These are phyloP conservation scores for Amaranthus tricolor DNA, from an alignment of 179 eudicot genomes.

Conservation along the genomic window DNA sequence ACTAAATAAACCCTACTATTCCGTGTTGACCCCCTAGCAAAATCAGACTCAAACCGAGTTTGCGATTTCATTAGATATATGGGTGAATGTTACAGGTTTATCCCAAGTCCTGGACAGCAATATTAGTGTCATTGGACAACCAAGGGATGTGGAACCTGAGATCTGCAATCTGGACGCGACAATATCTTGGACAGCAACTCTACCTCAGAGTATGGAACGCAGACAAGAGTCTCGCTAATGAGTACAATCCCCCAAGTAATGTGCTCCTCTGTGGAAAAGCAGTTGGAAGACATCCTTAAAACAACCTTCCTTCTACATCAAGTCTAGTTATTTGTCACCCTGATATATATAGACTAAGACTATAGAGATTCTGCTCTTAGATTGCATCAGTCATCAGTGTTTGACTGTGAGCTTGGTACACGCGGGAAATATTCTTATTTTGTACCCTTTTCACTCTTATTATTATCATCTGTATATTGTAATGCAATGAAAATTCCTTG, in stretches of 20 bases:
- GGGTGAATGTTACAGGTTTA: slow-evolving; percentile 54
- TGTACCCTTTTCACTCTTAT: neutral
- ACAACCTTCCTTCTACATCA: neutral
- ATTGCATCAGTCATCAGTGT: slow-evolving; percentile 47
- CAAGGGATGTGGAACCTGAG: slow-evolving; percentile 98
- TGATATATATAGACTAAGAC: neutral
- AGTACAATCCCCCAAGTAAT: slow-evolving; percentile 70
- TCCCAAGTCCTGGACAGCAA: slow-evolving; percentile 84
- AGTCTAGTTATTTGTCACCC: neutral
- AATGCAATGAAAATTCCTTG: slow-evolving; percentile 12
- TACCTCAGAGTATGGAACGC: slow-evolving; percentile 74
- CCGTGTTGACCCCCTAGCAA: neutral
- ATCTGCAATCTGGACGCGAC: slow-evolving; percentile 78
- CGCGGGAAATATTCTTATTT: slow-evolving; percentile 7
- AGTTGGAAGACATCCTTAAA: slow-evolving; percentile 48
- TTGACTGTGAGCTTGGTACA: slow-evolving; percentile 44
- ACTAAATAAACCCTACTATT: neutral
- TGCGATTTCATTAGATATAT: neutral
- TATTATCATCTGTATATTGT: slow-evolving; percentile 3
- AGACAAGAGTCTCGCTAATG: slow-evolving; percentile 55
- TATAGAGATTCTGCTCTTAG: neutral
- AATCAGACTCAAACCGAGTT: neutral
- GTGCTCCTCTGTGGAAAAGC: slow-evolving; percentile 82
- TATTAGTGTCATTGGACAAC: slow-evolving; percentile 82
- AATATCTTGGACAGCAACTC: slow-evolving; percentile 84